phyloP scores from a whole-genome alignment of 306 rosid species.

The Sechiopsis laciniata region DNA sequence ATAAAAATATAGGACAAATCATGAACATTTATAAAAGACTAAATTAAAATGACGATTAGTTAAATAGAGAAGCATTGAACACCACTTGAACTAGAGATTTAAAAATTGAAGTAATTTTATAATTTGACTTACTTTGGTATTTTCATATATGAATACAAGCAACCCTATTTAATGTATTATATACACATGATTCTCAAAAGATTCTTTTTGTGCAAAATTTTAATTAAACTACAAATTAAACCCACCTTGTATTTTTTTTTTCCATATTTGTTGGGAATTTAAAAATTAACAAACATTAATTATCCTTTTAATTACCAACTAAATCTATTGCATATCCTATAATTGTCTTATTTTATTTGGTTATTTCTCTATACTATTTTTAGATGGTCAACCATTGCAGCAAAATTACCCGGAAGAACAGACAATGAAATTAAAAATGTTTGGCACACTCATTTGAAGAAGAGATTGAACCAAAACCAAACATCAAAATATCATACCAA shows the following conservation, averaged over 20 bases:
- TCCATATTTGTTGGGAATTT: not conserved
- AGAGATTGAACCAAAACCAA: slow-evolving; percentile 42
- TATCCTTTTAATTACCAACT: not conserved
- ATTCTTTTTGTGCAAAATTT: not conserved
- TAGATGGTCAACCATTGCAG: slow-evolving; percentile 88
- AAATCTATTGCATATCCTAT: not conserved
- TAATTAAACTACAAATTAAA: not conserved
- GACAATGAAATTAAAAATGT: slow-evolving; percentile 87
- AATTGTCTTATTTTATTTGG: not conserved
- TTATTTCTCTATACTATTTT: not conserved
- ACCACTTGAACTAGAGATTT: too few species aligned
- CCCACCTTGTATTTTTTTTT: not conserved
- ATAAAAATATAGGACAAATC: too few species aligned
- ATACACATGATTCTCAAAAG: not conserved
- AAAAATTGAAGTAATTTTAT: too few species aligned
- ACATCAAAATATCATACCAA: not conserved
- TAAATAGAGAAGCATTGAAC: too few species aligned
- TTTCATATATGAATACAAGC: too few species aligned
- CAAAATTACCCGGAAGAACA: slow-evolving; percentile 71
- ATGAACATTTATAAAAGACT: too few species aligned
- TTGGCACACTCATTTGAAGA: slow-evolving; percentile 88
- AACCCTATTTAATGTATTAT: too few species aligned
- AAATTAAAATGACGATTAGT: too few species aligned
- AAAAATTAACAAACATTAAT: not conserved
- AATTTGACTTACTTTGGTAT: too few species aligned